Evolutionary conservation across 805 yeast genomes (phyloP), one percentile per base, ranked within the genome.

Genomic region (Candida xiaguanensis): DNA sequence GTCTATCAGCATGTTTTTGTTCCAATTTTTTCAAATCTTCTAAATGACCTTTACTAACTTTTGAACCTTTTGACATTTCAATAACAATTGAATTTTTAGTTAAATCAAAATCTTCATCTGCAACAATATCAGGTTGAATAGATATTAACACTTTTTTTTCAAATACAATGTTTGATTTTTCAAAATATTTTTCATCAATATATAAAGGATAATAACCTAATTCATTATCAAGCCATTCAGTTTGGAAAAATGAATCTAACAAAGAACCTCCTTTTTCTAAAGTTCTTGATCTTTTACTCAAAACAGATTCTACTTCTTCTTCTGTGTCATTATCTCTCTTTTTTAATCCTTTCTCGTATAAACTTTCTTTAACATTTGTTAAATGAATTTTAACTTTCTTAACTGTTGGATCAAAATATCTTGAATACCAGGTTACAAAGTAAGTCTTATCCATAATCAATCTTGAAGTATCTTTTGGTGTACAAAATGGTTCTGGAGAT

Each of bases 391-490:
- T 76, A 8, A 85, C 89, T 19, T 77, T 74, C 34, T 75, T 65
- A 17, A 77, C 84, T 2, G 65, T 74, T 34, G 74, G 69, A 20
- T 53, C 53, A 51, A 86, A 88, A 56, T 65, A 82, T 35, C 74
- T 70, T 2, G 91, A 72, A 61, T 68, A 88, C 96, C 96, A 88
- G 8, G 91, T 80, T 38, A 85, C 60, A 52, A 89, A 88, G 51
- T 85, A 84, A 0, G 85, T 76, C 39, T 72, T 62, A 23, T 74
- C 95, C 42, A 75, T 58, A 46, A 74, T 72, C 62, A 85, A 67
- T 28, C 65, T 70, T 9, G 70, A 51, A 42, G 78, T 73, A 50
- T 84, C 90, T 24, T 65, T 68, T 9, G 96, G 96, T 15, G 85
- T 75, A 59, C 96, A 88, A 59, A 87, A 85, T n/a, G 96, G 96